A percentile compares a stretch with the other conserved stretches of the same genome.
Evolutionary conservation across 2,329 filamentous ascomycete genomes (phyloP).

Genomic region (Fusarium sp.): DNA sequence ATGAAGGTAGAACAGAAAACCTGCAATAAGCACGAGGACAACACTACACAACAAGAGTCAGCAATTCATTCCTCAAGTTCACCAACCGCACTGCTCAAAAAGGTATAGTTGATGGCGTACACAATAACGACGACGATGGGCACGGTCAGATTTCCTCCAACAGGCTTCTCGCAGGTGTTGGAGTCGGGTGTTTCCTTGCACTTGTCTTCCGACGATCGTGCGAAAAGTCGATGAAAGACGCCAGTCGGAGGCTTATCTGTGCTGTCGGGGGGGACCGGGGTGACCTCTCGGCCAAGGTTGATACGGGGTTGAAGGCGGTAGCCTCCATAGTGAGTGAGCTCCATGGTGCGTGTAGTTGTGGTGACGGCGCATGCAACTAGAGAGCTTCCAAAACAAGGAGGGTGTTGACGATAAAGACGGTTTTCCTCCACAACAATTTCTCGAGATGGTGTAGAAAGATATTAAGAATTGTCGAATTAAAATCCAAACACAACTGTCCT

Average conservation of each 20-base stretch:
- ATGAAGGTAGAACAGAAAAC: constrained; percentile 81
- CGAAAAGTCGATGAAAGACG: constrained; percentile 35
- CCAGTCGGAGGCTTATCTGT: constrained; percentile 17
- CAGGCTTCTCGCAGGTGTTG: constrained; percentile 70
- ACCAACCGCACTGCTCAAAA: constrained; percentile 1
- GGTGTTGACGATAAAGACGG: constrained; percentile 12
- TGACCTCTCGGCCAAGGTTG: constrained; percentile 39
- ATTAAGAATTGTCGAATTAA: constrained; percentile 39
- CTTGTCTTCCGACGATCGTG: constrained; percentile 24
- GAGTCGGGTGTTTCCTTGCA: constrained; percentile 35
- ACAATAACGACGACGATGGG: constrained; percentile 76
- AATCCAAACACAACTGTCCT: constrained; percentile 29
- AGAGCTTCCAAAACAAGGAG: constrained; percentile 17
- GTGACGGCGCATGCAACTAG: constrained; percentile 21
- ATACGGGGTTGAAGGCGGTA: constrained; percentile 44
- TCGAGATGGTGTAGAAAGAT: constrained; percentile 19
- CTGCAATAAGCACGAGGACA: constrained; percentile 74
- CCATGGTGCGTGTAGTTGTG: constrained; percentile 29
- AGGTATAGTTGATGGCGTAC: constrained; percentile 63
- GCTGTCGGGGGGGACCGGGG: constrained; percentile 1
- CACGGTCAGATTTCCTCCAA: constrained; percentile 65
- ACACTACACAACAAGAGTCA: constrained; percentile 67
- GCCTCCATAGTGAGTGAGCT: constrained; percentile 30
- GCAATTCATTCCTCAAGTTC: constrained; percentile 12
- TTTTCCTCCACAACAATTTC: constrained; percentile 24